Base-by-base conservation (phyloP, 2,329 filamentous ascomycete genomes). In the Didymellaceae sp. region DNA sequence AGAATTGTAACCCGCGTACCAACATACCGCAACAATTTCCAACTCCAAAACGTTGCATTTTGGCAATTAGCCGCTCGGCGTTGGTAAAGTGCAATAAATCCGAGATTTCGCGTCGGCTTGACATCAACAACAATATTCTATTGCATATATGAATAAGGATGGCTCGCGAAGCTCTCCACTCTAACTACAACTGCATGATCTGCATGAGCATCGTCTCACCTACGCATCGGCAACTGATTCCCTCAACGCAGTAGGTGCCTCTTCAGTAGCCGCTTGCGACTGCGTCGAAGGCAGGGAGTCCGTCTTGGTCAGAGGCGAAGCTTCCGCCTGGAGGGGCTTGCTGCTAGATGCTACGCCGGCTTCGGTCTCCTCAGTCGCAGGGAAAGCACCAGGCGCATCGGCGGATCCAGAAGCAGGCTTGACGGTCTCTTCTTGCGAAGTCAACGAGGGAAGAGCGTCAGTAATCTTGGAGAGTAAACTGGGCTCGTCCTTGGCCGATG, bases 311-410 rank as follows among this genome's bases (percentile, higher is more conserved):
- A 38, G 26, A 25, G 47, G 30, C n/a, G 39, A 17, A 10, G 45
- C 34, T n/a, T 42, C 38, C 9, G 28, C 34, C 38, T 48, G n/a
- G 9, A 38, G 30, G 9, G 30, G 31, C 30, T 31, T 22, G n/a
- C 18, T 33, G 9, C 34, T 33, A 40, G 14, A 18, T 37, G 25
- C 45, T 14, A 41, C 5, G 16, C 31, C 34, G 13, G 43, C 41
- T 13, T 51, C 45, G 13, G 43, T 39, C 31, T 33, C 16, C 34
- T 26, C 24, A 8, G 34, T 54, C 4, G 46, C 58, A 26, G 62
- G 59, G 39, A 63, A 65, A 2, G 61, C 59, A 20, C 62, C 61
- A 11, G 59, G 62, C 4, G 59, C 58, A 8, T 61, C 61, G 6
- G 53, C 48, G 13, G 61, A 58, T 1, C 56, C 61, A 21, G 52